Base-by-base conservation (phyloP, 768 basidiomycete genomes). In the Tricholomella constricta region DNA sequence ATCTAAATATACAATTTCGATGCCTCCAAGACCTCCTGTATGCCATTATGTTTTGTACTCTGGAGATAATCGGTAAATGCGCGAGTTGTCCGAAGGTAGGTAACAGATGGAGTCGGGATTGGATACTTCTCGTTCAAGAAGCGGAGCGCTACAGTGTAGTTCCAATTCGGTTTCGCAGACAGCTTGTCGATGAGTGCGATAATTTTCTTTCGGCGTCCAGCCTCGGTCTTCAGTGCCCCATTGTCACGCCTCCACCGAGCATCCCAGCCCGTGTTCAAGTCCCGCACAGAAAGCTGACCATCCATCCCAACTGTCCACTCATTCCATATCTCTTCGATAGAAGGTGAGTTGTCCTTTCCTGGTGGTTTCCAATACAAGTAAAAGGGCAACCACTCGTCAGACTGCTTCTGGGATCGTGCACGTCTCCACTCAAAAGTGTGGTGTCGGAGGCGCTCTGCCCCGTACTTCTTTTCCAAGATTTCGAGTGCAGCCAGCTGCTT, bases 131-230 rank as follows among this genome's bases (percentile, higher is more conserved):
- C n/a, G 23, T 19, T 12, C 2, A 48, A 22, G 9, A 26, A 48
- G 2, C 37, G 35, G 7, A 48, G 7, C 17, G 36, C 26, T 2
- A n/a, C 2, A 17, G 37, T 23, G 2, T 35, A 11, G 23, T 14
- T 29, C 47, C 47, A 48, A 4, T 19, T 26, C 17, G 20, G 34
- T 5, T 26, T 35, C 3, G 25, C 34, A 19, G n/a, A 22, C 4
- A 47, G 6, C 7, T 31, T 36, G n/a, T 47, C 45, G 8, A 47
- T 48, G 23, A 48, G 45, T 2, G 25, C 17, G 9, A 38, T 32
- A 14, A 48, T 36, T 19, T 48, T 48, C 47, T 40, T 48, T 6
- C 47, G 35, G n/a, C 47, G 47, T 15, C 23, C 23, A 7, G 47
- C 31, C 36, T 48, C 47, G 3, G 46, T 47, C 7, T 35, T 34